Conservation (phyloP, 1,284 basidiomycete species). For the Porogramme epimiltina region DNA sequence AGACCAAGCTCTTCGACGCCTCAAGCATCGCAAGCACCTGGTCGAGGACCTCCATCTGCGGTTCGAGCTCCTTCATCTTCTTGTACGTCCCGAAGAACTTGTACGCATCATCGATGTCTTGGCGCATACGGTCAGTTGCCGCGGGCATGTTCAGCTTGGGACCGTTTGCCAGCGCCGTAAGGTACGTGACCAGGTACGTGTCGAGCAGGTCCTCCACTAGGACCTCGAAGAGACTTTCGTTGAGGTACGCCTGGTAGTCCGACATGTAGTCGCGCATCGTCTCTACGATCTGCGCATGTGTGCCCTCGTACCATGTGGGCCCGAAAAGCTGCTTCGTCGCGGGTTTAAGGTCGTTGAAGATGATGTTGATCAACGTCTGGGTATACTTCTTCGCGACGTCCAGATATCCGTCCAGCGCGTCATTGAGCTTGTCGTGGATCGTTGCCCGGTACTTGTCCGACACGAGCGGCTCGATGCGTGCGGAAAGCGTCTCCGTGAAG, state of each 20-base stretch:
- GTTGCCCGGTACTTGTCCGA: conserved; percentile 87
- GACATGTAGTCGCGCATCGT: conserved; percentile 96
- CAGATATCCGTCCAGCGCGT: conserved; percentile 97
- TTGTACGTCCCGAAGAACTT: conserved; percentile 85
- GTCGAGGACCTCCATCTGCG: conserved; percentile 87
- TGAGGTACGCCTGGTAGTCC: conserved; percentile 92
- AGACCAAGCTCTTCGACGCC: conserved; percentile 90
- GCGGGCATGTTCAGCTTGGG: conserved; percentile 88
- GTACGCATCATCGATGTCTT: conserved; percentile 80
- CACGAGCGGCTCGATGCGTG: conserved; percentile 88
- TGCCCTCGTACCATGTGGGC: conserved; percentile 86
- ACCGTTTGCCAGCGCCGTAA: conserved; percentile 84
- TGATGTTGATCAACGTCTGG: conserved; percentile 90
- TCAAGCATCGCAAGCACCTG: conserved; percentile 84
- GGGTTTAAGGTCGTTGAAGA: conserved; percentile 93
- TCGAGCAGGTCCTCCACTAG: conserved; percentile 94
- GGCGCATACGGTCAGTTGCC: conserved; percentile 80
- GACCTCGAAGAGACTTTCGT: conserved; percentile 89
- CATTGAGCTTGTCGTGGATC: conserved; percentile 89
- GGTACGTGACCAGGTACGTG: conserved; percentile 88
- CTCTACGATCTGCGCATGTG: conserved; percentile 85
- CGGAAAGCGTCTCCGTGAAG: conserved; percentile 85
- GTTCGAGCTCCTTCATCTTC: conserved; percentile 78
- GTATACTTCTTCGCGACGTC: conserved; percentile 98
- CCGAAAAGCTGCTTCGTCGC: conserved; percentile 89